These are phyloP conservation scores for Candida ulmi DNA, from an alignment of 805 yeast species.

Conservation along the genomic window DNA sequence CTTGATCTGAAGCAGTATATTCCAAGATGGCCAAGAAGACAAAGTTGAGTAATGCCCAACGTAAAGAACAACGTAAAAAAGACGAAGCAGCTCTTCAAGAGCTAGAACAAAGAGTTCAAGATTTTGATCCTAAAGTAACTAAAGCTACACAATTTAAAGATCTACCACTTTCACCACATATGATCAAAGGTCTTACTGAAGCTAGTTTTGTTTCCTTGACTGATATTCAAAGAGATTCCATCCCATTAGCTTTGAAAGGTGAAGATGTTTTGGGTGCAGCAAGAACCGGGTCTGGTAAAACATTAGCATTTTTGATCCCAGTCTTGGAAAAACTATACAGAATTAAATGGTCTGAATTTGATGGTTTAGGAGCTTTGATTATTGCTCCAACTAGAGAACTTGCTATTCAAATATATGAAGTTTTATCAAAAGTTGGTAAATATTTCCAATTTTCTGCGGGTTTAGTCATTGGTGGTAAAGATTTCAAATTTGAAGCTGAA, in stretches of 20 bases:
- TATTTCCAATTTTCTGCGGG: constrained; percentile 58
- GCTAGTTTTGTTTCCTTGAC: constrained; percentile 79
- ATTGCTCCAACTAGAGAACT: constrained; percentile 65
- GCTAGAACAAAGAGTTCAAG: constrained; percentile 47
- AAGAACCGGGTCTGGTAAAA: constrained; percentile 96
- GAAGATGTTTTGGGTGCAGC: constrained; percentile 95
- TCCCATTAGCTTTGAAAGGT: constrained; percentile 72
- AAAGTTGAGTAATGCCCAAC: constrained; percentile 27
- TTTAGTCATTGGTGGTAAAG: constrained; percentile 58
- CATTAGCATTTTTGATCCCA: constrained; percentile 83
- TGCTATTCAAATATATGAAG: constrained; percentile 69
- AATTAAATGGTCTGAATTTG: constrained; percentile 31
- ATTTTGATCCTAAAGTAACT: constrained; percentile 39
- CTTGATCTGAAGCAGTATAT: not conserved
- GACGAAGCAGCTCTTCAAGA: constrained; percentile 32
- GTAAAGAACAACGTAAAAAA: constrained; percentile 31
- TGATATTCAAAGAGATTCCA: constrained; percentile 77
- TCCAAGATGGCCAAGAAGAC: constrained; percentile 31
- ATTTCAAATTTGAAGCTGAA: constrained; percentile 70
- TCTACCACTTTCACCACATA: constrained; percentile 64
- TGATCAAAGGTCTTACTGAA: constrained; percentile 67
- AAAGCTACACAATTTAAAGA: constrained; percentile 56
- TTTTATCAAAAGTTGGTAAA: constrained; percentile 53
- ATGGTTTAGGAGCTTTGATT: constrained; percentile 60
- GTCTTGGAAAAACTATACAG: constrained; percentile 59